Evolutionary conservation across 2,329 filamentous ascomycete genomes (phyloP).

Genomic region (Paradendryphiella salina): DNA sequence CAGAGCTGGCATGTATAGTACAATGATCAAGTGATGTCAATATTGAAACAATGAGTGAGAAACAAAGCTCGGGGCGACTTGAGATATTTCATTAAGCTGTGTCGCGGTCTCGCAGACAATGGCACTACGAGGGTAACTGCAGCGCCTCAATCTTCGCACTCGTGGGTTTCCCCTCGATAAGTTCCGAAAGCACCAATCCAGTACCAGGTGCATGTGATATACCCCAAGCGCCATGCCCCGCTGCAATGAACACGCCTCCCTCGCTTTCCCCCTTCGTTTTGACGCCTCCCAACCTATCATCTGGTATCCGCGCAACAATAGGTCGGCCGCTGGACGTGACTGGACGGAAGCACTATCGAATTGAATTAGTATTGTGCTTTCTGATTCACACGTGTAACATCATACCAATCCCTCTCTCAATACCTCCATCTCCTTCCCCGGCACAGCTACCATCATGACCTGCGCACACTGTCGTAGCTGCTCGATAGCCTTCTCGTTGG

Average conservation of each 20-base stretch:
- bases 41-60: too few relatives aligned
- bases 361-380: constrained; percentile 8
- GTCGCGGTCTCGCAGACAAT: not conserved
- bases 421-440: constrained; percentile 61
- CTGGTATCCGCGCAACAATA: constrained; percentile 62
- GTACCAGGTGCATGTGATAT: constrained; percentile 62
- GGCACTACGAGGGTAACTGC: constrained; percentile 30
- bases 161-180: constrained; percentile 62
- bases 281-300: constrained; percentile 59
- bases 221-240: constrained; percentile 79
- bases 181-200: constrained; percentile 70
- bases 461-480: constrained; percentile 56
- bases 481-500: constrained; percentile 54
- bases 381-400: not conserved
- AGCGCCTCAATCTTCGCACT: constrained; percentile 64
- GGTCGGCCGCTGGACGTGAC: constrained; percentile 67
- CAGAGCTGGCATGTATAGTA: too few relatives aligned
- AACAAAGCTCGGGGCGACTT: too few relatives aligned
- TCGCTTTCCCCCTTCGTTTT: constrained; percentile 49
- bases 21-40: too few relatives aligned
- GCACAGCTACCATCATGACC: constrained; percentile 52
- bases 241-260: constrained; percentile 70
- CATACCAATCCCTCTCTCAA: constrained; percentile 62
- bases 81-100: too few relatives aligned
- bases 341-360: constrained; percentile 66